Percentiles rank a stretch among this genome's conserved stretches.
phyloP scores from a whole-genome alignment of 2,329 filamentous ascomycete genomes.

The Fusarium protoensiforme region DNA sequence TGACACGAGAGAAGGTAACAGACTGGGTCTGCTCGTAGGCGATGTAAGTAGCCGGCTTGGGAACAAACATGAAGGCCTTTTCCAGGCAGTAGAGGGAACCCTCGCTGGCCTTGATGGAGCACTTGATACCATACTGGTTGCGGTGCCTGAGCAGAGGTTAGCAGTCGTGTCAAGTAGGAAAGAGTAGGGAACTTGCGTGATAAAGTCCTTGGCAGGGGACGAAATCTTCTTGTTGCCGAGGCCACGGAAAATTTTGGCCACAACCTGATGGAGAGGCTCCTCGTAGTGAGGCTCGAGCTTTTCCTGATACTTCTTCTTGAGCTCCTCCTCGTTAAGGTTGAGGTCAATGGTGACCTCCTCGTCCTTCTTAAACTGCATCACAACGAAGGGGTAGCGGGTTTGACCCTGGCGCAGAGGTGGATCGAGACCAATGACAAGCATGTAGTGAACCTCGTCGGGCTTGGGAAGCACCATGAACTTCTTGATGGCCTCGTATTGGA shows the following conservation, averaged over 20 bases:
- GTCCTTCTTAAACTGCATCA: slow-evolving; percentile 99
- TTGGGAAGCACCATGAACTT: slow-evolving; percentile 99
- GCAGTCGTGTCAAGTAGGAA: slow-evolving; percentile 29
- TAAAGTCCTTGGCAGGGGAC: slow-evolving; percentile 92
- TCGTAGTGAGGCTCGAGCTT: slow-evolving; percentile 92
- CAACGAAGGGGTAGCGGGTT: slow-evolving; percentile 96
- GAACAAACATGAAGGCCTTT: slow-evolving; percentile 99
- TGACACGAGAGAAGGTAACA: slow-evolving; percentile 95
- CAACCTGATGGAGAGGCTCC: slow-evolving; percentile 90
- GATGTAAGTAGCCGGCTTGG: slow-evolving; percentile 97
- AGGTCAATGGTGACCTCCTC: slow-evolving; percentile 97
- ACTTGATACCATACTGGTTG: slow-evolving; percentile 95
- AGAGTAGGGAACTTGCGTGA: slow-evolving; percentile 64
- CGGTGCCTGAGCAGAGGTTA: slow-evolving; percentile 72
- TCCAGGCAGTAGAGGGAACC: slow-evolving; percentile 97
- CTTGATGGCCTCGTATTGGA: slow-evolving; percentile 97
- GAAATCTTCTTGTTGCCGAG: slow-evolving; percentile 95
- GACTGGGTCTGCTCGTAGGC: slow-evolving; percentile 92
- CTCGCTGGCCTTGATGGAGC: slow-evolving; percentile 99
- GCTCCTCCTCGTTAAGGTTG: slow-evolving; percentile 91
- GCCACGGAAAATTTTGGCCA: slow-evolving; percentile 95
- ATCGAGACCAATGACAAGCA: slow-evolving; percentile 94
- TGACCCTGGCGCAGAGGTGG: slow-evolving; percentile 96
- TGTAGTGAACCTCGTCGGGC: slow-evolving; percentile 95
- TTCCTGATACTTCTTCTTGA: slow-evolving; percentile 87